Percentiles rank a stretch among this genome's conserved stretches.
Evolutionary conservation across 345 rosid species (phyloP).

Genomic region (Acer negundo): DNA sequence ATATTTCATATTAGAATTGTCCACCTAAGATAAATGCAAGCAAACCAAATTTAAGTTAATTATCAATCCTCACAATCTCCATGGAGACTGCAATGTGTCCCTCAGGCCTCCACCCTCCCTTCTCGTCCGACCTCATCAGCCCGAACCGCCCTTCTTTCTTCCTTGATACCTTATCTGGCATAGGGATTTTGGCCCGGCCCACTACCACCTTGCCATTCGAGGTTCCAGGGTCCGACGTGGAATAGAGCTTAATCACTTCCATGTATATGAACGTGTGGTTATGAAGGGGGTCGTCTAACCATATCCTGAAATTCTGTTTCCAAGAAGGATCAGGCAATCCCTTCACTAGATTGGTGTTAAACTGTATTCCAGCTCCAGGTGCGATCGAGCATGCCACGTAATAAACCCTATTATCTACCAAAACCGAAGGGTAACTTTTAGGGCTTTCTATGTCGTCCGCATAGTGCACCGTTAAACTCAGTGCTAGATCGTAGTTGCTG

Average conservation of each 20-base stretch:
- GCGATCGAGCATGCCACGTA: conserved; percentile 9
- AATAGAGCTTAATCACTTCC: conserved; percentile 9
- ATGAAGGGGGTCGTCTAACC: background rate
- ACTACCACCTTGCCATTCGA: conserved; percentile 7
- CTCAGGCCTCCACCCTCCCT: background rate
- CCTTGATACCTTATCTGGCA: background rate
- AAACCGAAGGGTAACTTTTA: background rate
- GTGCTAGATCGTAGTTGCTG: background rate
- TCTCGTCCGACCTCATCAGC: conserved; percentile 1
- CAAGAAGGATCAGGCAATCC: conserved; percentile 14
- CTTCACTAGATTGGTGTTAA: background rate
- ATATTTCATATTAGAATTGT: too few relatives aligned
- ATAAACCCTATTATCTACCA: background rate
- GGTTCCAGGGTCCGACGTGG: conserved; percentile 16
- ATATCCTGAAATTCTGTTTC: background rate
- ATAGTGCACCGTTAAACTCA: background rate
- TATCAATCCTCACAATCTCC: background rate
- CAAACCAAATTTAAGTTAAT: too few relatives aligned
- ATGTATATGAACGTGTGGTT: conserved; percentile 6
- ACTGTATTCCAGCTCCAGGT: conserved; percentile 7
- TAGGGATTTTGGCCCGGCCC: conserved; percentile 16
- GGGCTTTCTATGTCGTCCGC: conserved; percentile 21
- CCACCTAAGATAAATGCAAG: background rate
- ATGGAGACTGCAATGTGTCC: conserved; percentile 14
- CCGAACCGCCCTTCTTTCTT: conserved; percentile 1